A percentile compares a stretch with the other conserved stretches of the same genome.
These are phyloP conservation scores for Alternaria longipes DNA, from an alignment of 2,329 filamentous ascomycete genomes.

Conservation along the genomic window DNA sequence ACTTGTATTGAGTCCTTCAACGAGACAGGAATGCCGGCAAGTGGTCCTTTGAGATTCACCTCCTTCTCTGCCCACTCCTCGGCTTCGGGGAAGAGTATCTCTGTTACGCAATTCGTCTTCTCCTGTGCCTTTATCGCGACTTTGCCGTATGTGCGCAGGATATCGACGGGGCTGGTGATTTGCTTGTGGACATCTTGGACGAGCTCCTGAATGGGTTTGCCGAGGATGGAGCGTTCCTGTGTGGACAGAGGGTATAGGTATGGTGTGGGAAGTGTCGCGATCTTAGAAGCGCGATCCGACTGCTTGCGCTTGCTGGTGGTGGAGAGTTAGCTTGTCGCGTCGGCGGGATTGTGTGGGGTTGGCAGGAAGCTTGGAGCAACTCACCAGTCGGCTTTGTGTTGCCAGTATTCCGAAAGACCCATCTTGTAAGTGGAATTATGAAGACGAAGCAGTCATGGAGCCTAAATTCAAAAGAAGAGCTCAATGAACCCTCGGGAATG, in stretches of 20 bases:
- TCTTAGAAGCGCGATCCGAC: constrained; percentile 73
- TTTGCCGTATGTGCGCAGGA: constrained; percentile 88
- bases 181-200: constrained; percentile 81
- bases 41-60: constrained; percentile 78
- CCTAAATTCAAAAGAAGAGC: neutral
- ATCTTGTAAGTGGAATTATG: constrained; percentile 49
- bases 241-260: constrained; percentile 74
- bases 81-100: constrained; percentile 81
- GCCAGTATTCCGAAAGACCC: constrained; percentile 71
- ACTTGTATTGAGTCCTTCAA: constrained; percentile 82
- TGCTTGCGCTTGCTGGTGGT: constrained; percentile 82
- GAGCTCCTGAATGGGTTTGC: constrained; percentile 78
- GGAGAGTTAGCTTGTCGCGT: constrained; percentile 20
- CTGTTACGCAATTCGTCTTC: constrained; percentile 89
- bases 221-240: constrained; percentile 72
- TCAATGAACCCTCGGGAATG: constrained; percentile 6
- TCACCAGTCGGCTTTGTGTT: constrained; percentile 77
- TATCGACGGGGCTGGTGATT: constrained; percentile 70
- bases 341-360: constrained; percentile 12
- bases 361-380: constrained; percentile 35
- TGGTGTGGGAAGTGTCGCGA: constrained; percentile 69
- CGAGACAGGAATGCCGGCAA: constrained; percentile 87
- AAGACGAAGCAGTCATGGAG: neutral
- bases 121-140: constrained; percentile 83
- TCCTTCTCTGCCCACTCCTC: constrained; percentile 72